Percentiles rank a stretch among this genome's conserved stretches.
These are phyloP conservation scores for Arthrinium phaeospermum DNA, from an alignment of 2,329 filamentous ascomycete genomes.

Conservation along the genomic window DNA sequence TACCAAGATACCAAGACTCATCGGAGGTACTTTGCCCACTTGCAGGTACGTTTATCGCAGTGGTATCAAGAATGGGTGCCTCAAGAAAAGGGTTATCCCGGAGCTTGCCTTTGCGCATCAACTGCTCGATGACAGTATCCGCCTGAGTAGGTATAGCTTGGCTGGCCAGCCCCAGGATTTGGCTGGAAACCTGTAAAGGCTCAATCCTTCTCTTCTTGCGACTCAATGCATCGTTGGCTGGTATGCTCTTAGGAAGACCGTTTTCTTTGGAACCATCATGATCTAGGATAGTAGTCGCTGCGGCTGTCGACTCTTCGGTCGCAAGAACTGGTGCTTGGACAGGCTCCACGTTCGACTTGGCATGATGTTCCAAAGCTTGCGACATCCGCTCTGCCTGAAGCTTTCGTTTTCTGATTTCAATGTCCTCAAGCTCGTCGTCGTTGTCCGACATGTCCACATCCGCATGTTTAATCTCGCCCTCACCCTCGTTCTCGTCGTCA, in stretches of 20 bases:
- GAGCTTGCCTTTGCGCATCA: background rate
- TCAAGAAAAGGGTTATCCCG: background rate
- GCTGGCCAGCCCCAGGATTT: slow-evolving; percentile 17
- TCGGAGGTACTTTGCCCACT: background rate
- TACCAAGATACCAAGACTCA: slow-evolving; percentile 32
- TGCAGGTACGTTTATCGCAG: background rate
- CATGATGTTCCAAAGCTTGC: background rate
- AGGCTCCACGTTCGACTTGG: background rate
- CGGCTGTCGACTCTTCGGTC: background rate
- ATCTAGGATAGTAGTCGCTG: background rate
- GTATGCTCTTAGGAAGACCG: background rate
- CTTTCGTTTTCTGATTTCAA: slow-evolving; percentile 22
- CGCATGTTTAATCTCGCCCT: background rate
- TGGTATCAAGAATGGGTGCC: background rate
- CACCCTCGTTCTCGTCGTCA: slow-evolving; percentile 4
- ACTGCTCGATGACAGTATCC: slow-evolving; percentile 1
- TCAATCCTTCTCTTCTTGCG: slow-evolving; percentile 35
- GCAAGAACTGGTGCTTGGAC: background rate
- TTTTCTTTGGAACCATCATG: background rate
- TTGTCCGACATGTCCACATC: slow-evolving; percentile 3
- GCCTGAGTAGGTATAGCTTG: slow-evolving; percentile 8
- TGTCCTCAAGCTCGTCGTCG: background rate
- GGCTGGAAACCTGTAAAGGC: slow-evolving; percentile 24
- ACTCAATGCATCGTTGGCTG: background rate
- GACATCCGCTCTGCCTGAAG: slow-evolving; percentile 21